Evolutionary conservation across 2,329 filamentous ascomycete species (phyloP).

Genomic region (Emmonsiellopsis sp.): DNA sequence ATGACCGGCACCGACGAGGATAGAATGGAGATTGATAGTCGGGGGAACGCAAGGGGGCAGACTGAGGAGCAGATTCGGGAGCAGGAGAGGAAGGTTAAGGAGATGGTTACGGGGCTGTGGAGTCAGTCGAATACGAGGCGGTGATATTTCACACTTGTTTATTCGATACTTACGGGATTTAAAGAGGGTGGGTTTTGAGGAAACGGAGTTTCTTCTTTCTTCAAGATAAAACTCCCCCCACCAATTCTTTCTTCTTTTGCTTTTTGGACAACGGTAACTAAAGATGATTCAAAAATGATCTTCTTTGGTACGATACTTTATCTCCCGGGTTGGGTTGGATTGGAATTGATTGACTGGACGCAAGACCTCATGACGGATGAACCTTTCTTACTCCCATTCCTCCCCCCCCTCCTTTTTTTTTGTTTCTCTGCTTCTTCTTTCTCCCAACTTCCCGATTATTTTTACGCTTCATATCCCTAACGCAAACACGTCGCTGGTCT

Average conservation of each 20-base stretch:
- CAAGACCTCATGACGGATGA: neutral
- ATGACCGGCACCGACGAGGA: slow-evolving; percentile 26
- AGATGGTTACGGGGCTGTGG: slow-evolving; percentile 52
- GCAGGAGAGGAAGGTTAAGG: slow-evolving; percentile 51
- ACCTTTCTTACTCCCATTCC: neutral
- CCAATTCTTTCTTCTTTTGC: neutral
- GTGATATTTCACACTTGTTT: slow-evolving; percentile 5
- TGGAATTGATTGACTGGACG: too few relatives aligned
- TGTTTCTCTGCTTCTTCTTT: neutral
- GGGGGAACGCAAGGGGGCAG: slow-evolving; percentile 52
- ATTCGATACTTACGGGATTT: neutral
- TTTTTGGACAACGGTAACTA: neutral
- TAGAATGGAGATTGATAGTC: slow-evolving; percentile 48
- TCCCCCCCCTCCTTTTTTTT: neutral
- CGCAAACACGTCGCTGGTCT: too few relatives aligned
- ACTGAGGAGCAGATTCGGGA: slow-evolving; percentile 53
- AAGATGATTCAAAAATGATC: too few relatives aligned
- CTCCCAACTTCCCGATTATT: neutral
- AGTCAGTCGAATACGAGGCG: slow-evolving; percentile 21
- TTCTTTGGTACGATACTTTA: neutral
- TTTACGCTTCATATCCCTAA: too few relatives aligned
- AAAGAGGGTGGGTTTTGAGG: neutral
- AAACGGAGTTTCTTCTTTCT: neutral
- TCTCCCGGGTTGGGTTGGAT: neutral
- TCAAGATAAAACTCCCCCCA: neutral